Evolutionary conservation across 352 stramenopile species (phyloP).

Genomic region (Phytophthora crassamura): DNA sequence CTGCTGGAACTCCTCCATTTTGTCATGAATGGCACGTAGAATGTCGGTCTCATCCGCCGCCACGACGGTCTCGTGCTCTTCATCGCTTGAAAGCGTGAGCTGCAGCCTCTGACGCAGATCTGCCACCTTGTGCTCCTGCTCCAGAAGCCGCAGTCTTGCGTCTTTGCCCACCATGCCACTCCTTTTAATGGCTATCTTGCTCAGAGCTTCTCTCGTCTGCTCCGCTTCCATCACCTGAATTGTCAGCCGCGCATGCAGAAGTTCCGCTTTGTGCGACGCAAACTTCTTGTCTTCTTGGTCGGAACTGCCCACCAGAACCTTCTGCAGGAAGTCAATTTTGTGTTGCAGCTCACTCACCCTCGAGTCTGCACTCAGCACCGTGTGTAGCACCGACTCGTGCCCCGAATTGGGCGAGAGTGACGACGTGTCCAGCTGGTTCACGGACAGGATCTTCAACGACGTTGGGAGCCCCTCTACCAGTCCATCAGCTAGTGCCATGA

Average conservation of each 20-base stretch:
- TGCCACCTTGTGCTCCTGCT: slow-evolving; percentile 46
- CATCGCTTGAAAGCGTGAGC: slow-evolving; percentile 24
- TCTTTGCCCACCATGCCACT: slow-evolving; percentile 61
- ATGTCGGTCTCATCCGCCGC: slow-evolving; percentile 41
- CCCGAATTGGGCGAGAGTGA: slow-evolving; percentile 33
- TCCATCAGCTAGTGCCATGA: slow-evolving; percentile 93
- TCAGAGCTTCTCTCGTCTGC: slow-evolving; percentile 38
- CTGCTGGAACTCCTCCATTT: slow-evolving; percentile 50
- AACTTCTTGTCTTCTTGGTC: slow-evolving; percentile 20
- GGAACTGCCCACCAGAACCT: slow-evolving; percentile 26
- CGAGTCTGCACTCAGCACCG: slow-evolving; percentile 52
- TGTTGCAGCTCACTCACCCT: slow-evolving; percentile 44
- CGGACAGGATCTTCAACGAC: slow-evolving; percentile 61
- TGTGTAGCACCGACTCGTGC: slow-evolving; percentile 49
- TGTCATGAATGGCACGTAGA: slow-evolving; percentile 50
- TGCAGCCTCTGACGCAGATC: slow-evolving; percentile 35
- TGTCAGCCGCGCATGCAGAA: slow-evolving; percentile 43
- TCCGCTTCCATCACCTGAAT: slow-evolving; percentile 50
- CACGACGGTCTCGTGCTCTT: slow-evolving; percentile 35
- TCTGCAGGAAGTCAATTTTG: slow-evolving; percentile 49
- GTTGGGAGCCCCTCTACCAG: slow-evolving; percentile 65
- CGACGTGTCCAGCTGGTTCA: slow-evolving; percentile 67
- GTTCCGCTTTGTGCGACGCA: slow-evolving; percentile 41
- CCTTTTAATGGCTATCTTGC: slow-evolving; percentile 65
- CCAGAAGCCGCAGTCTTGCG: slow-evolving; percentile 51